phyloP scores from a whole-genome alignment of 192 early-diverging fungal species.

The Pilaira anomala region DNA sequence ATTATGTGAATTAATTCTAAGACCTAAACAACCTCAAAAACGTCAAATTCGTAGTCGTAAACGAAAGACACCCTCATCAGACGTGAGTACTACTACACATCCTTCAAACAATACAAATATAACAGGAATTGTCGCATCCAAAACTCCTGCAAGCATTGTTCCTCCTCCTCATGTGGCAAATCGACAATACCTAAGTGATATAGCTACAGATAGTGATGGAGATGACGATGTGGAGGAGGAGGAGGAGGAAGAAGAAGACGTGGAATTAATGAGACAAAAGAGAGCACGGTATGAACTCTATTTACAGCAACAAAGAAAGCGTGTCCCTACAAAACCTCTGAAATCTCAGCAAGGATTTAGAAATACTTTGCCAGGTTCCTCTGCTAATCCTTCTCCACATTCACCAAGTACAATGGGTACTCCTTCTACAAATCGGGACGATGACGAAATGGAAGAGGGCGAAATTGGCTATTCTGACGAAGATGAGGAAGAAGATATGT shows the following conservation, averaged over 20 bases:
- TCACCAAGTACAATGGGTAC: background rate
- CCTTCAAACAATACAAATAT: background rate
- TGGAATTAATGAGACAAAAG: background rate
- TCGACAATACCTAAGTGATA: constrained; percentile 7
- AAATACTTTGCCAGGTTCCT: too few relatives aligned
- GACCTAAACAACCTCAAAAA: constrained; percentile 46
- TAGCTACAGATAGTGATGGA: constrained; percentile 10
- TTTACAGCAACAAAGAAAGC: background rate
- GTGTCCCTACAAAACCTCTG: constrained; percentile 6
- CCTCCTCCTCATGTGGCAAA: background rate
- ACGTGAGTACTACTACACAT: background rate
- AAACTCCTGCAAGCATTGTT: background rate
- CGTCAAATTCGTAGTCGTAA: constrained; percentile 20
- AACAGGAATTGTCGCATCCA: too few relatives aligned
- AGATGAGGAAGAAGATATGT: background rate
- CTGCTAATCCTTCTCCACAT: background rate
- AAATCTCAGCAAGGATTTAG: constrained; percentile 4
- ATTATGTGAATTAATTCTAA: constrained; percentile 47
- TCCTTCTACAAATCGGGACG: background rate
- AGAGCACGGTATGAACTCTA: background rate
- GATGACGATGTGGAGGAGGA: background rate
- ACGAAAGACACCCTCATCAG: constrained; percentile 8
- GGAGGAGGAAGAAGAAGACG: background rate
- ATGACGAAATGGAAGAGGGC: constrained; percentile 17
- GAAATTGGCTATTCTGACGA: constrained; percentile 13